phyloP scores from a whole-genome alignment of 2,329 filamentous ascomycete genomes.

The Phyllosticta paracitricarpa region DNA sequence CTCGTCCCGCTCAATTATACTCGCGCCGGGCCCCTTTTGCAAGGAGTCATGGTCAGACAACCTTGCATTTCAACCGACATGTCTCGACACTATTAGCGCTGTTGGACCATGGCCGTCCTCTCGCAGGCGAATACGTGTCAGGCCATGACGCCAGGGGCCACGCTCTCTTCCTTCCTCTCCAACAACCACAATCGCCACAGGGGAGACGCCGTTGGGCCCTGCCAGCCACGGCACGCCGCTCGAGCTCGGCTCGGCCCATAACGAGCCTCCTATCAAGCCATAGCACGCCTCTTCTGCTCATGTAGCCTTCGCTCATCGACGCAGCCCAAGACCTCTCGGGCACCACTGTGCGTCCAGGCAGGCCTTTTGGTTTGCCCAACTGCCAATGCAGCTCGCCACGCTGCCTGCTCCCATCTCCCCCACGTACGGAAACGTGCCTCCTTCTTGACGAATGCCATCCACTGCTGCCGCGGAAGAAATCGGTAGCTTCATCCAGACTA shows the following conservation, averaged over 20 bases:
- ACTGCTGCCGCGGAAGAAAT: not conserved
- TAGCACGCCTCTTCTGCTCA: not conserved
- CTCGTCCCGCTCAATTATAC: not conserved
- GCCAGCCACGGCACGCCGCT: slow-evolving; percentile 3
- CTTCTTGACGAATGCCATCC: not conserved
- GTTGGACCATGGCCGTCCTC: not conserved
- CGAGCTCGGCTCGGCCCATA: slow-evolving; percentile 8
- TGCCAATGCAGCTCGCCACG: not conserved
- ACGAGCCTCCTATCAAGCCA: slow-evolving; percentile 1
- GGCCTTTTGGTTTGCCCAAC: not conserved
- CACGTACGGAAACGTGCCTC: not conserved
- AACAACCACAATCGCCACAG: slow-evolving; percentile 6
- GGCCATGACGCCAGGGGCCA: slow-evolving; percentile 4
- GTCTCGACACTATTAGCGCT: not conserved
- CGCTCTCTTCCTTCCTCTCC: not conserved
- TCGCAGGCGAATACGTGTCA: slow-evolving; percentile 7
- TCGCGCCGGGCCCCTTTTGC: not conserved
- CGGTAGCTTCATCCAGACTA: not conserved
- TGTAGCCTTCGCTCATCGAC: not conserved
- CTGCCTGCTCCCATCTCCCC: not conserved
- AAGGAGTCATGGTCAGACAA: not conserved
- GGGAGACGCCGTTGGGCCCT: slow-evolving; percentile 3
- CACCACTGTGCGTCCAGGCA: not conserved
- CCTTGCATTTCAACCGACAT: not conserved
- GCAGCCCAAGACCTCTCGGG: not conserved